These are phyloP conservation scores for Penicillium crystallinum DNA, from an alignment of 495 filamentous ascomycete species.

Conservation along the genomic window DNA sequence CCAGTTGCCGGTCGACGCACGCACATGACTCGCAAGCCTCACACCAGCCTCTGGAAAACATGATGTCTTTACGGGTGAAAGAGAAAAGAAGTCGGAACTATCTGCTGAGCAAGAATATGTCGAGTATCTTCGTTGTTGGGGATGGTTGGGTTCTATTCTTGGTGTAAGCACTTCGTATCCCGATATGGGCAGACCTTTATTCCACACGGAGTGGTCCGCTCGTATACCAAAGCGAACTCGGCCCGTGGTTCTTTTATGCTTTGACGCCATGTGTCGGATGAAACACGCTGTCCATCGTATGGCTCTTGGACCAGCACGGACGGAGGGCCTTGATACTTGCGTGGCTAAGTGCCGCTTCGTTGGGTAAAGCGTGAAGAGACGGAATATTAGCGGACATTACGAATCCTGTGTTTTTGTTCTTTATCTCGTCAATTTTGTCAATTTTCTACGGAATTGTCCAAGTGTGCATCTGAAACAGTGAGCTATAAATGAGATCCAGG, in stretches of 20 bases:
- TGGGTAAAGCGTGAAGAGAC: background rate
- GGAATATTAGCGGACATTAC: constrained; percentile 10
- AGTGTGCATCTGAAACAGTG: background rate
- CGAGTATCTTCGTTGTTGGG: background rate
- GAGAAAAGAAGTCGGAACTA: too few relatives aligned
- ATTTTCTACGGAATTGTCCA: too few relatives aligned
- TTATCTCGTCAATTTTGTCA: background rate
- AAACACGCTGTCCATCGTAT: background rate
- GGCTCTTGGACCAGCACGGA: background rate
- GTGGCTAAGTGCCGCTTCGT: background rate
- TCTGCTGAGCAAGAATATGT: background rate
- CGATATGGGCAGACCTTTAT: background rate
- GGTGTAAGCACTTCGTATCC: too few relatives aligned
- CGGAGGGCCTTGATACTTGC: background rate
- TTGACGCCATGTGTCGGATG: background rate
- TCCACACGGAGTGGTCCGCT: too few relatives aligned
- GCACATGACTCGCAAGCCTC: constrained; percentile 19
- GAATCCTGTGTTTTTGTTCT: background rate
- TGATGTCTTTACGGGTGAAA: constrained; percentile 20
- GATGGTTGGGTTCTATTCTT: background rate
- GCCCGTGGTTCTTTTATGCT: background rate
- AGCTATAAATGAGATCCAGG: too few relatives aligned
- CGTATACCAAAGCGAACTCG: background rate
- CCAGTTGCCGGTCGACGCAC: too few relatives aligned
- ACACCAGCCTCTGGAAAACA: constrained; percentile 33